A percentile compares a stretch with the other conserved stretches of the same genome.
Conservation (phyloP, 2,329 filamentous ascomycete genomes). For the Verticillium dahliae region DNA sequence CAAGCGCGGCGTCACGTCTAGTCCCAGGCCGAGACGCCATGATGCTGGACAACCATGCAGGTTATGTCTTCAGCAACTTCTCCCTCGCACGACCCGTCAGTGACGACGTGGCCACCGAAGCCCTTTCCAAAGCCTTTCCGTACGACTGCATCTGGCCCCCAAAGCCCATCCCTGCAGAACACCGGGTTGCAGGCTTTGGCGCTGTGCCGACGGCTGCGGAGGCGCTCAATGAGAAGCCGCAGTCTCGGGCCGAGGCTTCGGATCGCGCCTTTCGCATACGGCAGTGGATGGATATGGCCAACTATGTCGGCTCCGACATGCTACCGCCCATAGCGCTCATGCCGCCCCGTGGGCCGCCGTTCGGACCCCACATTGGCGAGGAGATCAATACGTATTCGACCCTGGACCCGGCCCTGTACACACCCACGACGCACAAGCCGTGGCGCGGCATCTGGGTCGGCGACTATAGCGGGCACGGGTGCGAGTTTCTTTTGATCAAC, state of each 20-base stretch:
- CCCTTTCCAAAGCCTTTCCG: slow-evolving; percentile 25
- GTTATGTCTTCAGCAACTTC: slow-evolving; percentile 59
- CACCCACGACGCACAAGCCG: slow-evolving; percentile 70
- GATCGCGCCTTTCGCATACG: slow-evolving; percentile 67
- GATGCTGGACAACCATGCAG: slow-evolving; percentile 34
- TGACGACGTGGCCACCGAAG: slow-evolving; percentile 25
- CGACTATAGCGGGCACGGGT: slow-evolving; percentile 82
- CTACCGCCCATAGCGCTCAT: neutral
- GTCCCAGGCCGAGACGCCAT: slow-evolving; percentile 47
- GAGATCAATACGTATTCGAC: slow-evolving; percentile 61
- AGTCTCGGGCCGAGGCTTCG: slow-evolving; percentile 52
- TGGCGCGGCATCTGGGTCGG: slow-evolving; percentile 91
- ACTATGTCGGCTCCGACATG: neutral
- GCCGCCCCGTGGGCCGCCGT: neutral
- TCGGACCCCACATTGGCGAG: slow-evolving; percentile 39
- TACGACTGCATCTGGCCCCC: slow-evolving; percentile 70
- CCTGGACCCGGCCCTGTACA: slow-evolving; percentile 68
- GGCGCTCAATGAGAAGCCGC: slow-evolving; percentile 32
- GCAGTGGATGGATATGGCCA: slow-evolving; percentile 65
- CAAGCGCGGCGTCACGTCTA: slow-evolving; percentile 8
- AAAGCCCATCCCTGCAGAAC: slow-evolving; percentile 55
- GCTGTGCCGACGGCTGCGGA: slow-evolving; percentile 15
- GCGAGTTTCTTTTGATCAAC: slow-evolving; percentile 77
- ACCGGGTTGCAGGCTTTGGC: slow-evolving; percentile 38
- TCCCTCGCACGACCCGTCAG: slow-evolving; percentile 52